Conservation (phyloP, 1,284 basidiomycete species). For the Ceratobasidium sp. region DNA sequence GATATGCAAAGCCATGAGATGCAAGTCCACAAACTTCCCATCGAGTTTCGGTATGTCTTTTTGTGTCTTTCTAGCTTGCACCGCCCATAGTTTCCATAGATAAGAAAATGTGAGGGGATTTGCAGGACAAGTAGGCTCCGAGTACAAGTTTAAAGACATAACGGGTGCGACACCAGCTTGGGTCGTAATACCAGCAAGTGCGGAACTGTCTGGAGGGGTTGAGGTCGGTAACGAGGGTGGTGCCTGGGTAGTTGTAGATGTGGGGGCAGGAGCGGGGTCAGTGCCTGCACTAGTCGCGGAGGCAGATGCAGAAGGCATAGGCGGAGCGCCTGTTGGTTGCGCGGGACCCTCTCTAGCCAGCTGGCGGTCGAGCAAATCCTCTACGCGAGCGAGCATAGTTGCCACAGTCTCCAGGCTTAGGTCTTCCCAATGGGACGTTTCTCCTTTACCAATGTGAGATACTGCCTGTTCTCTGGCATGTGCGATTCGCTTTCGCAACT, state of each 20-base stretch:
- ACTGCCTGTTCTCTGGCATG: background rate
- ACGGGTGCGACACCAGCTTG: background rate
- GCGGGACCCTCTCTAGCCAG: no score
- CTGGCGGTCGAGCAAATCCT: no score
- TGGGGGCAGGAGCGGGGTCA: background rate
- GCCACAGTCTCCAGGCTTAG: background rate
- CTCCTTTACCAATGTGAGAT: background rate
- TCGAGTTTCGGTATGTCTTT: background rate
- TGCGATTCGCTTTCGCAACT: background rate
- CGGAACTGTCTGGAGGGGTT: background rate
- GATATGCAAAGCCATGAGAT: background rate
- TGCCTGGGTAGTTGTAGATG: background rate
- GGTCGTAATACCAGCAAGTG: background rate
- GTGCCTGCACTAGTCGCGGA: background rate
- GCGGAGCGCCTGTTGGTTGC: background rate
- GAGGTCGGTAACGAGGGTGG: background rate
- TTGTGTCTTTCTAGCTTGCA: background rate
- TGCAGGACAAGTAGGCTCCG: background rate
- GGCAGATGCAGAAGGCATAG: background rate
- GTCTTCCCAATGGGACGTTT: background rate
- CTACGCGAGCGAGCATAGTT: background rate
- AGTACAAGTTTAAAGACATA: background rate
- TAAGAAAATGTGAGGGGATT: background rate
- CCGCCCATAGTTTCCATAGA: conserved; percentile 1
- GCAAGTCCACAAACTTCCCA: background rate